Conservation (phyloP, 441 rosid genomes). For the Croton laevigatus region DNA sequence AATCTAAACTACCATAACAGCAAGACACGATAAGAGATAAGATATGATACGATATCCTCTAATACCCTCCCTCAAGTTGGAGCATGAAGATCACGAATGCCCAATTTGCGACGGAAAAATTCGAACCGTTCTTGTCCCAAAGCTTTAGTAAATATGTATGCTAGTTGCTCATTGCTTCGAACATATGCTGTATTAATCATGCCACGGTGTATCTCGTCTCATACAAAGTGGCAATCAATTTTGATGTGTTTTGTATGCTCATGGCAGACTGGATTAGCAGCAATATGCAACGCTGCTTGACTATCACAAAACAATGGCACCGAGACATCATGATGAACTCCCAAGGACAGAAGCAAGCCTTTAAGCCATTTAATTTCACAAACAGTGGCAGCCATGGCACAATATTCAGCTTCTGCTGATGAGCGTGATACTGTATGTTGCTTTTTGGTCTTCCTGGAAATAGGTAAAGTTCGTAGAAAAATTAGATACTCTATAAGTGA, state of each 20-base stretch:
- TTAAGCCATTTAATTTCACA: background rate
- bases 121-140: background rate
- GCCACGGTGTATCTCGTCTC: too few relatives aligned
- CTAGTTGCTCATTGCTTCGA: background rate
- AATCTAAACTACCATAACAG: too few relatives aligned
- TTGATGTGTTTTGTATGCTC: too few relatives aligned
- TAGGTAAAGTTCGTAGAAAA: background rate
- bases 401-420: conserved; percentile 4
- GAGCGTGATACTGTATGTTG: background rate
- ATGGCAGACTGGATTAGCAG: too few relatives aligned
- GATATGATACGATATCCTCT: too few relatives aligned
- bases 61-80: too few relatives aligned
- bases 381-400: background rate
- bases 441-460: background rate
- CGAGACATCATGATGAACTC: background rate
- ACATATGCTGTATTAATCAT: too few relatives aligned
- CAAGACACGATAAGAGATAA: too few relatives aligned
- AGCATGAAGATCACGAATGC: conserved; percentile 9
- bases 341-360: background rate
- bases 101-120: background rate
- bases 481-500: background rate
- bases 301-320: background rate
- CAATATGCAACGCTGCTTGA: background rate
- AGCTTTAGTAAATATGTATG: conserved; percentile 1
- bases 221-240: background rate